Evolutionary conservation across 2,329 filamentous ascomycete genomes (phyloP), one percentile per base, ranked within the genome.

Genomic region (Bipolaris zeicola): DNA sequence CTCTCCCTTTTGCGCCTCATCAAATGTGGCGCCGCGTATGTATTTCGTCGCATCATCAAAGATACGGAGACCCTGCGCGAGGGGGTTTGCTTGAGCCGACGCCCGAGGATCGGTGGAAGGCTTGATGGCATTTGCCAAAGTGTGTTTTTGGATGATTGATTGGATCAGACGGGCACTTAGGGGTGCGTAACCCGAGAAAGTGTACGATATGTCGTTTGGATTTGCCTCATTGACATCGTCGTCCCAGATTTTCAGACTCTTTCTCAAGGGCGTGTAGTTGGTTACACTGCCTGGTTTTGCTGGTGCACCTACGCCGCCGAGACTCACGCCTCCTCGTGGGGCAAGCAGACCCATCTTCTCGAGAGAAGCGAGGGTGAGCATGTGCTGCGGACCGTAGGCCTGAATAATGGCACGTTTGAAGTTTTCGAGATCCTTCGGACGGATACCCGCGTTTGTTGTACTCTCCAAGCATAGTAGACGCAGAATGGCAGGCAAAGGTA

Each of bases 161-260:
- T 99, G 96, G 5, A 99, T 89, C 4, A 99, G 85, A 14, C 95
- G 88, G 51, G 98, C 86, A 42, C 91, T 96, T 11, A 99, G 83
- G 0, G 95, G 96, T 4, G 96, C 95, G 72, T 98, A 99, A 50
- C 95, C 96, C 62, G 91, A 96, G 78, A 98, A 99, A 10, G 97
- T 93, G 70, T 99, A 99, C n/a, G 93, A 90, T 59, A 98, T 89
- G 68, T 99, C 95, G 68, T 95, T 91, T 2, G 95, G 95, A 44
- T 96, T 90, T 57, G 95, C 88, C 76, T 99, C 95, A 71, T 96
- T 93, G 37, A 99, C 94, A 73, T 98, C 95, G 73, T 99, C 95
- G 53, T 97, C 89, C 72, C 97, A 96, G 14, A 99, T 84, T 28
- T 89, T 87, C 13, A 99, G 85, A 58, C 89, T 88, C 74, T 95